phyloP scores from a whole-genome alignment of 2,329 filamentous ascomycete species.

The Talaromyces marneffei region DNA sequence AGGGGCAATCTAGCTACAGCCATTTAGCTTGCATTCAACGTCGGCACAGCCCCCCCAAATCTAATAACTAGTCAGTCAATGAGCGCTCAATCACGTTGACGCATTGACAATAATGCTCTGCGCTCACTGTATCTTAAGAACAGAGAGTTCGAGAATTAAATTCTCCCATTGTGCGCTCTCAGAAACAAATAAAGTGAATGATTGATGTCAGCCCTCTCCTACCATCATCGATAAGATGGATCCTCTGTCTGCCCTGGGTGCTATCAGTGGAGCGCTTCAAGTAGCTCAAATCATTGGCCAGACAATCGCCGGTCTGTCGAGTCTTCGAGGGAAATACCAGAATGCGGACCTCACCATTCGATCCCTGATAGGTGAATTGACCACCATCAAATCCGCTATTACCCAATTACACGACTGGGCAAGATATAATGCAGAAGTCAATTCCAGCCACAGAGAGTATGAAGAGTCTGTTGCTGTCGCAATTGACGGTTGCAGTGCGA shows the following conservation, averaged over 20 bases:
- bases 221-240: conserved; percentile 23
- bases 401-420: conserved; percentile 34
- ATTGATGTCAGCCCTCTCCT: not conserved
- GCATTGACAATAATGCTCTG: not conserved
- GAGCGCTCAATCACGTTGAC: not conserved
- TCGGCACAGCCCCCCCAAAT: not conserved
- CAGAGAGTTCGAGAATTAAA: not conserved
- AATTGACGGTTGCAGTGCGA: conserved; percentile 30
- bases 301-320: conserved; percentile 28
- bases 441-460: conserved; percentile 24
- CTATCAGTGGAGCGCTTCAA: conserved; percentile 30
- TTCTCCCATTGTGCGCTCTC: not conserved
- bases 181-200: not conserved
- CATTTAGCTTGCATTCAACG: not conserved
- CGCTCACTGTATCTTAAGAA: not conserved
- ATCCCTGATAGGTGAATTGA: conserved; percentile 32
- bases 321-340: conserved; percentile 30
- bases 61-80: not conserved
- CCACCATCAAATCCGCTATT: conserved; percentile 32
- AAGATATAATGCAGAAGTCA: conserved; percentile 20
- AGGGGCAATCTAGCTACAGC: not conserved
- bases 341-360: conserved; percentile 36
- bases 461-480: conserved; percentile 28
- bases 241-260: conserved; percentile 30
- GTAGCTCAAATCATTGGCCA: conserved; percentile 30